Evolutionary conservation across 495 filamentous ascomycete genomes (phyloP), one percentile per base, ranked within the genome.

Genomic region (Aspergillus funiculosus): DNA sequence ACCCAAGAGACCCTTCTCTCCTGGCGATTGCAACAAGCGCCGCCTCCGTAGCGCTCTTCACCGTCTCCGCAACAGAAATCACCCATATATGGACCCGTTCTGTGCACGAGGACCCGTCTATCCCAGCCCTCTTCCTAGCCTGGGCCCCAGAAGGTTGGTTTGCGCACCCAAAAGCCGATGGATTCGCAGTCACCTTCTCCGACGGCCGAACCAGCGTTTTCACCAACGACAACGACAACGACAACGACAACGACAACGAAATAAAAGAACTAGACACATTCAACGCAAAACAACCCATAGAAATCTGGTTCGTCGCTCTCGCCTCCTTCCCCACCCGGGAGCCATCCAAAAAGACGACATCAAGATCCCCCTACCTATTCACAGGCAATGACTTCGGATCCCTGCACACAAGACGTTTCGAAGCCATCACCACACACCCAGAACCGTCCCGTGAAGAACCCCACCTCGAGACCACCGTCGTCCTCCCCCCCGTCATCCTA

Each of bases 21-120:
- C 70, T 92, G 21, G 87, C 78, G 6, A 78, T 82, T 21, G 86
- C 87, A 7, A 82, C 80, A 7, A 92, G 87, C 48, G 82, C 79
- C 4, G 89, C 84, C 1, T 69, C 71, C 7, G 63, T 95, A 0
- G 72, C 73, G 6, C 61, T 94, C 20, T 92, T 84, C 65, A 29
- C 14, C 62, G 37, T 44, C 20, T 48, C 39, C n/a, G 20, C 11
- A 17, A 55, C 53, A 15, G 46, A 39, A 32, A 61, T 76, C 26
- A 38, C 39, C 8, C 60, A 63, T 30, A 19, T 73, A 9, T 59
- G 57, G 59, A 71, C 63, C 3, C 60, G 57, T 6, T 48, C 62
- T 19, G 62, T 72, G 27, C 61, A 69, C 22, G 67, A 75, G 15
- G 71, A 77, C 30, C 54, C 71, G 1, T 74, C 73, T 4, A 68